Base-by-base conservation (phyloP, 805 yeast species). In the Komagataella pseudopastoris region DNA sequence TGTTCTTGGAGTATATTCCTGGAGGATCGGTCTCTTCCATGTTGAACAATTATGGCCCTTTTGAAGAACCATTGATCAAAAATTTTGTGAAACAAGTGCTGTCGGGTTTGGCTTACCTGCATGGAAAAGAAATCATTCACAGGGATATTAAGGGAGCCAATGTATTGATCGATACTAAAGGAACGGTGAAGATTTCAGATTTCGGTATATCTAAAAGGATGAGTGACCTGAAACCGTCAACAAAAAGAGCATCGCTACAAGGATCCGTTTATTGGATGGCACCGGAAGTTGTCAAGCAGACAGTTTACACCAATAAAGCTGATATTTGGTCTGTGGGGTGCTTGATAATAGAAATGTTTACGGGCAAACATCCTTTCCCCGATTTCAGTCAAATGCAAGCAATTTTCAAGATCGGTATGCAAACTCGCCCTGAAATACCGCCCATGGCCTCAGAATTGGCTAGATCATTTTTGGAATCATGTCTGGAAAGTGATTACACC, bases 251-350 rank as follows among this genome's bases (percentile, higher is more conserved):
- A 1, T 88, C 96, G 0, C 68, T 88, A 51, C 97, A 91, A 66
- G 99, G 99, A 0, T 88, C 96, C 0, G 89, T 91, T 0, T 93
- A 84, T 62, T 93, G 99, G 98, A 93, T 93, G 99, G 98, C 99
- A 0, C 99, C 99, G 0, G 99, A 93, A 63, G 98, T 93, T 6
- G 98, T 93, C 16, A 88, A 89, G 60, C 97, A 90, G 61, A 83
- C 87, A 1, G 87, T 89, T 0, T 87, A 91, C 51, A 91, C 98
- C 1, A 82, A 85, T 44, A 88, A 88, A 65, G 96, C 96, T 0
- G 99, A 93, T 64, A 88, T 93, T 23, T 93, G 99, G 99, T 88
- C 96, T 0, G 84, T 95, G 7, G 99, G 98, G 0, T 93, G 98
- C 64, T 75, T 93, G 23, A 78, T 91, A 12, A 83, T 93, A 39